Conservation (phyloP, 495 filamentous ascomycete species). For the Podospora bellae-mahoneyi region DNA sequence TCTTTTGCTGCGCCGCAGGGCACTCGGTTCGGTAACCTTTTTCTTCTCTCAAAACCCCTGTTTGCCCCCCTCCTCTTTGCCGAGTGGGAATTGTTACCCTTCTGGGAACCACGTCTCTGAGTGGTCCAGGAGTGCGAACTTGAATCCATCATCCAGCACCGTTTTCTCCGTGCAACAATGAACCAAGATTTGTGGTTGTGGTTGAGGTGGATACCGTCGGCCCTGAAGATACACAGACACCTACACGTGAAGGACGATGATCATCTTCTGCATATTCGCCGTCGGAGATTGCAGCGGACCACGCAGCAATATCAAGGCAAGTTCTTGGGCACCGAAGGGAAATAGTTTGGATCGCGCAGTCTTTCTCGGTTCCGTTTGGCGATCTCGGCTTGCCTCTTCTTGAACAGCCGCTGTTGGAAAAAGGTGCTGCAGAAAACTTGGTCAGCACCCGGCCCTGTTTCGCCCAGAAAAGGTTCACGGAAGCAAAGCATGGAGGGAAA, state of each 20-base stretch:
- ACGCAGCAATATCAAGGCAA: conserved; percentile 44
- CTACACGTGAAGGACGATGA: background rate
- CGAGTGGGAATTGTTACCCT: background rate
- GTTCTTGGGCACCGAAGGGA: conserved; percentile 77
- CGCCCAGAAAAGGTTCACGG: background rate
- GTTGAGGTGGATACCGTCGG: background rate
- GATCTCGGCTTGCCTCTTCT: conserved; percentile 72
- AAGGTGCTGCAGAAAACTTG: conserved; percentile 57
- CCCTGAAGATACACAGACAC: background rate
- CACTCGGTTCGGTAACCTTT: background rate
- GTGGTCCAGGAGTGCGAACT: background rate
- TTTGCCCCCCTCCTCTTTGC: background rate
- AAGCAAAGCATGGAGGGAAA: background rate
- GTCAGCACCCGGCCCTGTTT: background rate
- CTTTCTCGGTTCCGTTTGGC: conserved; percentile 80
- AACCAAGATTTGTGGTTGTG: background rate
- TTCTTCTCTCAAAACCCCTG: background rate
- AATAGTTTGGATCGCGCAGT: conserved; percentile 70
- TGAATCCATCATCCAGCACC: background rate
- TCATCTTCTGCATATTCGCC: background rate
- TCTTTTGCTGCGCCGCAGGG: background rate
- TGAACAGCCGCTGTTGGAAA: conserved; percentile 78
- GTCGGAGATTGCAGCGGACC: background rate
- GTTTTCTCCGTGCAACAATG: background rate
- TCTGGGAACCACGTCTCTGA: background rate